phyloP scores from a whole-genome alignment of 2,329 filamentous ascomycete genomes.

The Orbilia quercus region DNA sequence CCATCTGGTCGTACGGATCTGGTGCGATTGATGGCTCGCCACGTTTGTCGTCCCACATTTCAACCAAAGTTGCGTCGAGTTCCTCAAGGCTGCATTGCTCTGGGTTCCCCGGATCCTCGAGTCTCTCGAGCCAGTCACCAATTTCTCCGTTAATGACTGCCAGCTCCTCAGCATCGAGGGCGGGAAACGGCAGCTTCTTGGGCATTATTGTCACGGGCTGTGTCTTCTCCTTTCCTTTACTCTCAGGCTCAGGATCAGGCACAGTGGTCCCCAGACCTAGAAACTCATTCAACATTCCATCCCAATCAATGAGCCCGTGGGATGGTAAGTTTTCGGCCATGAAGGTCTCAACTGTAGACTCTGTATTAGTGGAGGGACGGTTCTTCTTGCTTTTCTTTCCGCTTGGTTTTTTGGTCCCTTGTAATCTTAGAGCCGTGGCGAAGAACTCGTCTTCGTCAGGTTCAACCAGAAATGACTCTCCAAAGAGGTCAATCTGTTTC shows the following conservation, averaged over 20 bases:
- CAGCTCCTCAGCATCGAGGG: conserved; percentile 14
- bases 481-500: background rate
- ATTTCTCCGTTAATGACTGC: background rate
- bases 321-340: conserved; percentile 1
- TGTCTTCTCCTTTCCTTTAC: background rate
- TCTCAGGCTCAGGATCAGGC: background rate
- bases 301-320: conserved; percentile 22
- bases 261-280: background rate
- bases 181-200: conserved; percentile 9
- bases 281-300: conserved; percentile 17
- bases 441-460: conserved; percentile 21
- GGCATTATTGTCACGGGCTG: background rate
- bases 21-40: background rate
- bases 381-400: background rate
- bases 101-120: conserved; percentile 12
- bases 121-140: background rate
- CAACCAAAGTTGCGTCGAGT: conserved; percentile 17
- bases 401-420: background rate
- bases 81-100: conserved; percentile 18
- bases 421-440: conserved; percentile 3
- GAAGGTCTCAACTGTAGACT: background rate
- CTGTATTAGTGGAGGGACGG: background rate
- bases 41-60: conserved; percentile 6
- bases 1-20: background rate
- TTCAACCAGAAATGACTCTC: background rate